These are phyloP conservation scores for Cercophora newfieldiana DNA, from an alignment of 495 filamentous ascomycete genomes.

Conservation along the genomic window DNA sequence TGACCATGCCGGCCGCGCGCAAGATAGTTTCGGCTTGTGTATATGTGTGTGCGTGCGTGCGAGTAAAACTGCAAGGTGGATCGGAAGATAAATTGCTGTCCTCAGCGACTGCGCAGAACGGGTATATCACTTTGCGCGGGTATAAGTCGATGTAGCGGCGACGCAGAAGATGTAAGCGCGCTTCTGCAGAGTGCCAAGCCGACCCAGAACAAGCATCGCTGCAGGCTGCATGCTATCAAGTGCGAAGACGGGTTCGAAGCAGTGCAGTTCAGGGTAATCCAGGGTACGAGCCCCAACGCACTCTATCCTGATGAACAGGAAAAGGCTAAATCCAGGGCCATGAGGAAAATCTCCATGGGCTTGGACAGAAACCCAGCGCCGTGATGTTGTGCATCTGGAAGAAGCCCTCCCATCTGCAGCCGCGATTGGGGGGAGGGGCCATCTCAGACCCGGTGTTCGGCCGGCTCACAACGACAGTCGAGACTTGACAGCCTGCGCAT, in stretches of 20 bases:
- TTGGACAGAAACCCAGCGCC: background rate
- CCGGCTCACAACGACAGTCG: background rate
- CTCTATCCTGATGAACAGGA: conserved; percentile 18
- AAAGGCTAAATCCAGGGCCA: conserved; percentile 17
- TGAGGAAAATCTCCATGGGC: conserved; percentile 3
- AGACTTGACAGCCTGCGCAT: conserved; percentile 1
- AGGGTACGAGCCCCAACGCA: conserved; percentile 12
- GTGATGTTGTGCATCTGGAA: conserved; percentile 20
- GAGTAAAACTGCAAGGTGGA: background rate
- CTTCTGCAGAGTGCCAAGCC: conserved; percentile 9
- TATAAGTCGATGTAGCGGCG: background rate
- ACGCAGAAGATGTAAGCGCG: conserved; percentile 7
- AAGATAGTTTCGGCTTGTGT: too few relatives aligned
- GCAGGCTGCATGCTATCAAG: conserved; percentile 16
- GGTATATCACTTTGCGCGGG: background rate
- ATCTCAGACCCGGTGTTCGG: conserved; percentile 8
- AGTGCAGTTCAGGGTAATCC: conserved; percentile 6
- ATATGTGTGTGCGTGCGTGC: too few relatives aligned
- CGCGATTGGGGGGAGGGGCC: conserved; percentile 7
- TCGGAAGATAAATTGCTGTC: background rate
- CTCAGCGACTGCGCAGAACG: background rate
- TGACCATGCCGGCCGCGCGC: conserved; percentile 4
- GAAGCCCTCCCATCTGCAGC: conserved; percentile 13
- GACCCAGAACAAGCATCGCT: conserved; percentile 19
- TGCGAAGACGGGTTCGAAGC: conserved; percentile 20